phyloP scores from a whole-genome alignment of 768 basidiomycete genomes.

The Clavaria fumosa region DNA sequence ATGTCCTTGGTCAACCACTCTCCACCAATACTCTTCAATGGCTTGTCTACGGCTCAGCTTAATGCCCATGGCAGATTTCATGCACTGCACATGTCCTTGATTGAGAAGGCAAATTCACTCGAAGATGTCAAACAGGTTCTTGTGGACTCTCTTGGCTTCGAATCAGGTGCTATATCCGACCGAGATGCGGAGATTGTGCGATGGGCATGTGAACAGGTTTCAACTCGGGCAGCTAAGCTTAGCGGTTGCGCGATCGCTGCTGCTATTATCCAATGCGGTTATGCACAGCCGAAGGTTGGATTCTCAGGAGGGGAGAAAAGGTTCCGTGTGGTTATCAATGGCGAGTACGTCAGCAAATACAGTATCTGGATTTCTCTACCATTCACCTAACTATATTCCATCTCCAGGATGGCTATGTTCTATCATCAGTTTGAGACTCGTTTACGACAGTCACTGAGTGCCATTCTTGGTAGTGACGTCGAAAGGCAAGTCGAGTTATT shows the following conservation, averaged over 20 bases:
- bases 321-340: constrained; percentile 47
- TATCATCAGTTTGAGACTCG: constrained; percentile 51
- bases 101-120: constrained; percentile 39
- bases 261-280: constrained; percentile 44
- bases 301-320: constrained; percentile 17
- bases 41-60: constrained; percentile 35
- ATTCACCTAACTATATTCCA: not conserved
- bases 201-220: constrained; percentile 44
- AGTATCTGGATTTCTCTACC: not conserved
- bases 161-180: constrained; percentile 22
- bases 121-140: constrained; percentile 32
- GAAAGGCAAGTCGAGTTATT: constrained; percentile 47
- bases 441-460: constrained; percentile 37
- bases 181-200: constrained; percentile 36
- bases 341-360: constrained; percentile 32
- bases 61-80: constrained; percentile 67
- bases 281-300: constrained; percentile 17
- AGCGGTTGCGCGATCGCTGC: constrained; percentile 56
- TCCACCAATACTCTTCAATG: constrained; percentile 46
- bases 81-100: constrained; percentile 45
- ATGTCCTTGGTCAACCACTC: constrained; percentile 44
- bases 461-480: constrained; percentile 43
- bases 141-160: constrained; percentile 31
- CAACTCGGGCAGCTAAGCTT: constrained; percentile 42
- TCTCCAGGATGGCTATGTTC: constrained; percentile 17